Evolutionary conservation across 2,329 filamentous ascomycete species (phyloP).

Genomic region (Cercospora sp.): DNA sequence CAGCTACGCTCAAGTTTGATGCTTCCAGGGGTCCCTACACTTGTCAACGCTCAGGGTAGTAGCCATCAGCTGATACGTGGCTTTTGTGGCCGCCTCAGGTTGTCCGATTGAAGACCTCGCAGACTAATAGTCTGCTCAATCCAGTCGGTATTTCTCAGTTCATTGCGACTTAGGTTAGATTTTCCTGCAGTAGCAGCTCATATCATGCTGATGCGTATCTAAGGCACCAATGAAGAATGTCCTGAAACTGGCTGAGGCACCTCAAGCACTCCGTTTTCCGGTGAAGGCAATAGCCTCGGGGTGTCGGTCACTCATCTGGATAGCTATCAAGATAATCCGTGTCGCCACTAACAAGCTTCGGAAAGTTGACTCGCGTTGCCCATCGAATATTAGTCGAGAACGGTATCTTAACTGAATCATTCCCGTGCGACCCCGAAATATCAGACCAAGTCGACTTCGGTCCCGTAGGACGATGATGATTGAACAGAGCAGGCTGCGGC

Average conservation of each 20-base stretch:
- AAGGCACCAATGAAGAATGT: too few species aligned
- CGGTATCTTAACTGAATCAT: background rate
- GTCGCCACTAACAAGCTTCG: background rate
- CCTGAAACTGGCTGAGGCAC: too few species aligned
- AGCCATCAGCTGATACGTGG: too few species aligned
- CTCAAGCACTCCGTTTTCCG: too few species aligned
- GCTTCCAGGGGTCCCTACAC: background rate
- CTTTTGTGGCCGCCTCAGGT: too few species aligned
- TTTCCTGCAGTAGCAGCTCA: too few species aligned
- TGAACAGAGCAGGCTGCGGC: background rate
- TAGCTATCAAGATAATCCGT: background rate
- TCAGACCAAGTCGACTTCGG: background rate
- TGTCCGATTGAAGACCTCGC: too few species aligned
- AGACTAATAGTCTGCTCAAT: too few species aligned
- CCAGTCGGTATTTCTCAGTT: too few species aligned
- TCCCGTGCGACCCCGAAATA: background rate
- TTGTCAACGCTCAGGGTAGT: background rate
- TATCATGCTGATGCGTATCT: too few species aligned
- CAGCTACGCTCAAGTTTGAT: slow-evolving; percentile 6
- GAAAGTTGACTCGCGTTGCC: background rate
- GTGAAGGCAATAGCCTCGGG: background rate
- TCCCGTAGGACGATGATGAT: background rate
- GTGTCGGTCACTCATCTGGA: background rate
- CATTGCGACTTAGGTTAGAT: too few species aligned
- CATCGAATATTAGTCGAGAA: background rate